Evolutionary conservation across 2,329 filamentous ascomycete genomes (phyloP).

Genomic region (Aspergillus neoniger): DNA sequence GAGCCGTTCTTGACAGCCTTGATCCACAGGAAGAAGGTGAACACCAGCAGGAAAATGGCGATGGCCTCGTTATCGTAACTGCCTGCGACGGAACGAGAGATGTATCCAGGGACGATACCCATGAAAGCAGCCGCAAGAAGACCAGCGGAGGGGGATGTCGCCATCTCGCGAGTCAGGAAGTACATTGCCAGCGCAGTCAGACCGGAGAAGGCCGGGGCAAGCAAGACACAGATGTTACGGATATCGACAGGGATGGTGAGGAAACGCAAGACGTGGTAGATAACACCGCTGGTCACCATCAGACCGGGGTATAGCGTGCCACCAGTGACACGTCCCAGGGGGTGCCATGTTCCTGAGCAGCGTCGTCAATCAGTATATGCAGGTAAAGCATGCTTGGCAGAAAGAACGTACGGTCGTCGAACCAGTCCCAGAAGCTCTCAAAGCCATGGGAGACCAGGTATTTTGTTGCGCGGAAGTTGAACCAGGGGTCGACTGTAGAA

Average conservation of each 20-base stretch:
- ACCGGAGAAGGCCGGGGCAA: slow-evolving; percentile 91
- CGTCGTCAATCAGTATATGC: slow-evolving; percentile 6
- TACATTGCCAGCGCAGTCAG: slow-evolving; percentile 91
- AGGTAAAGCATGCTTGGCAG: not conserved
- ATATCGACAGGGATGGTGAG: slow-evolving; percentile 94
- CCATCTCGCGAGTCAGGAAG: slow-evolving; percentile 96
- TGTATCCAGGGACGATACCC: slow-evolving; percentile 96
- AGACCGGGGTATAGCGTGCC: slow-evolving; percentile 97
- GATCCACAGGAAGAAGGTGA: slow-evolving; percentile 99
- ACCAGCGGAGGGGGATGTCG: slow-evolving; percentile 88
- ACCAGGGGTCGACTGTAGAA: slow-evolving; percentile 90
- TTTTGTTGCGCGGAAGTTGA: slow-evolving; percentile 98
- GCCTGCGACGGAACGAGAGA: slow-evolving; percentile 94
- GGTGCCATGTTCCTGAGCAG: slow-evolving; percentile 81
- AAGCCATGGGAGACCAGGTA: slow-evolving; percentile 97
- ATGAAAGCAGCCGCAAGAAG: slow-evolving; percentile 94
- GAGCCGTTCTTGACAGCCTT: slow-evolving; percentile 96
- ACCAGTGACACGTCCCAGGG: slow-evolving; percentile 94
- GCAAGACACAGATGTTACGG: slow-evolving; percentile 95
- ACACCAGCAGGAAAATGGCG: slow-evolving; percentile 96
- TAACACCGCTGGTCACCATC: slow-evolving; percentile 97
- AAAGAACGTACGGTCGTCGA: slow-evolving; percentile 77
- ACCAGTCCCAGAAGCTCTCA: slow-evolving; percentile 99
- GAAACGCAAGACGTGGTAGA: slow-evolving; percentile 89
- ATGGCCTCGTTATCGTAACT: slow-evolving; percentile 99